These are phyloP conservation scores for Arctium minus DNA, from an alignment of 129 eudicot genomes.

Conservation along the genomic window DNA sequence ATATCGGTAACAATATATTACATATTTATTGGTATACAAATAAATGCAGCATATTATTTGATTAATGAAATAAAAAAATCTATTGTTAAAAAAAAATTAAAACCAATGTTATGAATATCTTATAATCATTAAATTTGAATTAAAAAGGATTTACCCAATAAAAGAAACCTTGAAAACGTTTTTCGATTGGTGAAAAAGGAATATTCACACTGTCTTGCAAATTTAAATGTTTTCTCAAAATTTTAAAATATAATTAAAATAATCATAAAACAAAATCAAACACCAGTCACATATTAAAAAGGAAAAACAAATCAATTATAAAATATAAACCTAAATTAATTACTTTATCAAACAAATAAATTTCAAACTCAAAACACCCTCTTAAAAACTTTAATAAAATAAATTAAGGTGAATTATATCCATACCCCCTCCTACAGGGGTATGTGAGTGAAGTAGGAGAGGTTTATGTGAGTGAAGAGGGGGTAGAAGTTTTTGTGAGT, in stretches of 20 bases:
- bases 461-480: too few relatives aligned
- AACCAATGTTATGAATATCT: not conserved
- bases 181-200: not conserved
- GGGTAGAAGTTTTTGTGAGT: too few relatives aligned
- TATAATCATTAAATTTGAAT: not conserved
- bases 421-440: too few relatives aligned
- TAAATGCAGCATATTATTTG: not conserved
- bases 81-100: too few relatives aligned
- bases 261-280: not conserved
- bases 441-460: too few relatives aligned
- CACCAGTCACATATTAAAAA: not conserved
- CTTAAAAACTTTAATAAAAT: constrained; percentile 15
- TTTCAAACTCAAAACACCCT: constrained; percentile 17
- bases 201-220: too few relatives aligned
- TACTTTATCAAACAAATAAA: not conserved
- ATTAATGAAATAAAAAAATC: too few relatives aligned
- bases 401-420: too few relatives aligned
- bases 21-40: not conserved
- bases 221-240: too few relatives aligned
- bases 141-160: not conserved
- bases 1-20: not conserved
- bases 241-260: not conserved
- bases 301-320: not conserved
- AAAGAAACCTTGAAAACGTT: not conserved
- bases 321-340: not conserved